phyloP scores from a whole-genome alignment of 179 eudicot genomes.

The Spergularia azorica region DNA sequence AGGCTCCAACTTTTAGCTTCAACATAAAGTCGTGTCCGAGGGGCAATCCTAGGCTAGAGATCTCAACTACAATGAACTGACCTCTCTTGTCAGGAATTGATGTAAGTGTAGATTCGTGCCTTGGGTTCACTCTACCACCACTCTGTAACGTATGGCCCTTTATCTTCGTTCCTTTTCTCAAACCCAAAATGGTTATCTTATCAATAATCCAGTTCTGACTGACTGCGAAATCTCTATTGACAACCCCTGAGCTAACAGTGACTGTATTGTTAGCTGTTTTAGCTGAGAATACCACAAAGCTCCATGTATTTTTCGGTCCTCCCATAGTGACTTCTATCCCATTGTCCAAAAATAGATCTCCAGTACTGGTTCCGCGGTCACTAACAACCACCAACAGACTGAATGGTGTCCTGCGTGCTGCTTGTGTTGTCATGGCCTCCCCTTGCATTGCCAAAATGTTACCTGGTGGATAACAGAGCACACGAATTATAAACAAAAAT shows the following conservation, averaged over 20 bases:
- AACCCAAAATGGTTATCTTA: slow-evolving; percentile 28
- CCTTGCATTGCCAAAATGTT: slow-evolving; percentile 71
- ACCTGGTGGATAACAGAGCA: slow-evolving; percentile 19
- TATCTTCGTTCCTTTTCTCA: slow-evolving; percentile 22
- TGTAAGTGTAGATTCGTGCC: slow-evolving; percentile 2
- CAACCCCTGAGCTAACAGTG: slow-evolving; percentile 43
- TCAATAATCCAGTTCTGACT: slow-evolving; percentile 30
- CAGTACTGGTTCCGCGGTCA: slow-evolving; percentile 36
- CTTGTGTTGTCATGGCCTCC: slow-evolving; percentile 64
- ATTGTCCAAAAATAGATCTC: slow-evolving; percentile 65
- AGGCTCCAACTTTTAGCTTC: background rate
- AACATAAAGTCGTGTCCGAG: slow-evolving; percentile 33
- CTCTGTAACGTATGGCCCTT: slow-evolving; percentile 19
- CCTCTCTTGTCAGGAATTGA: slow-evolving; percentile 10
- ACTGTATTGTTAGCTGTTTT: slow-evolving; percentile 18
- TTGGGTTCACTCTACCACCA: background rate
- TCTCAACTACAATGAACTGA: slow-evolving; percentile 29
- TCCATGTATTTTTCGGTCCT: slow-evolving; percentile 57
- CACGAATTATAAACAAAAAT: background rate
- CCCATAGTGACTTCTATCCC: slow-evolving; percentile 61
- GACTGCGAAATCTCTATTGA: slow-evolving; percentile 37
- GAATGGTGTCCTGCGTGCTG: slow-evolving; percentile 61
- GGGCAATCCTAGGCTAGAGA: slow-evolving; percentile 21
- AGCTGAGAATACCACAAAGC: slow-evolving; percentile 43
- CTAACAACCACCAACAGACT: slow-evolving; percentile 48